Base-by-base conservation (phyloP, 108 stramenopile species). In the Pinguiococcus pyrenoidosus region DNA sequence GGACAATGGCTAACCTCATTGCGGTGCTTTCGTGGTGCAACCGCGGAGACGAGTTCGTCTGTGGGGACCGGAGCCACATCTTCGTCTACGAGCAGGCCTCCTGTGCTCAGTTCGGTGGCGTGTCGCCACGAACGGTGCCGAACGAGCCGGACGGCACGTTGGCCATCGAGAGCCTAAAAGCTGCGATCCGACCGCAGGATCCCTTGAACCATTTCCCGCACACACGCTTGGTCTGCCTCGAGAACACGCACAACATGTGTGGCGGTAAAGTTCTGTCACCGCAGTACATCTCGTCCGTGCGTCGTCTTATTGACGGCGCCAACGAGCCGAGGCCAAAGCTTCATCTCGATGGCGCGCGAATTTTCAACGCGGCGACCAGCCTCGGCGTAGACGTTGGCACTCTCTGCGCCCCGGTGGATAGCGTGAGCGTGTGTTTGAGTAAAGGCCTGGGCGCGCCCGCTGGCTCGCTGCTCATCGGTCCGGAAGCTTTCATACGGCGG, bases 1-100 rank as follows among this genome's bases (percentile, higher is more conserved):
- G 91, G 8, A 95, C 96, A 30, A 94, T 92, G 96, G 77, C 77
- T 1, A 99, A 99, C 72, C 71, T 99, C 8, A 74, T 81, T 24
- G 81, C 82, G 20, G 64, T 93, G 9, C 47, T 90, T 52, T 53
- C 82, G 0, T 91, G 91, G 69, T 87, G 89, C 47, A 60, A 69
- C 27, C 59, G 83, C 33, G 87, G 85, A 10, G 32, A 47, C 9
- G 66, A 67, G 66, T 14, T 65, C 37, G 27, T 65, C 49, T 48
- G 56, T 14, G 61, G 64, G 22, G 25, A 61, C 12, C 27, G 40
- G 52, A 45, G 41, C 12, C 61, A 62, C 45, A 38, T 62, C 0
- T 62, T 53, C 34, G 1, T 26, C 32, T 62, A 65, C 35, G 61
- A 62, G 44, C 60, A 49, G 38, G 76, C 73, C 10, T 64, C 54